Percentiles rank a stretch among this genome's conserved stretches.
Evolutionary conservation across 352 stramenopile species (phyloP).

Genomic region (Pythium insidiosum): DNA sequence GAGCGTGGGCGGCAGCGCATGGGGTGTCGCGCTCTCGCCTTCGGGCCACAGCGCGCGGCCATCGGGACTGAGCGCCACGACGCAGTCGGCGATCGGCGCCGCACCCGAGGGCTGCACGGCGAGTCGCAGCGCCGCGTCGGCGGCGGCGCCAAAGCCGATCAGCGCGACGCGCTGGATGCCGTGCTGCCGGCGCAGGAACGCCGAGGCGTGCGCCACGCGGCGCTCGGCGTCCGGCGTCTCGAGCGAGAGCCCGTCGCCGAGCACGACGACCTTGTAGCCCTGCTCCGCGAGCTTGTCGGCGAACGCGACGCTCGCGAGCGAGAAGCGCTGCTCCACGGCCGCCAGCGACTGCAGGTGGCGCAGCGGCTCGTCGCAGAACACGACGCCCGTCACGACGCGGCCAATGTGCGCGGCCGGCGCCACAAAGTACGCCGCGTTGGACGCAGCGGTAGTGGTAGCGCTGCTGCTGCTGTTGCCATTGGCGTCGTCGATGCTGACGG

Average conservation of each 20-base stretch:
- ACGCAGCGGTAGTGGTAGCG: too few species aligned
- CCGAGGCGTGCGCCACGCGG: slow-evolving; percentile 18
- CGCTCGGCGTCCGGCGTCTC: slow-evolving; percentile 22
- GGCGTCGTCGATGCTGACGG: too few species aligned
- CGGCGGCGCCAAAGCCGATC: slow-evolving; percentile 52
- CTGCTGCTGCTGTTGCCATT: too few species aligned
- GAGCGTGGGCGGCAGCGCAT: slow-evolving; percentile 32
- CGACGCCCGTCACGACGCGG: slow-evolving; percentile 75
- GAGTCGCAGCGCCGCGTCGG: slow-evolving; percentile 62
- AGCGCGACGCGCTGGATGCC: slow-evolving; percentile 69
- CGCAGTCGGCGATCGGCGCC: slow-evolving; percentile 36
- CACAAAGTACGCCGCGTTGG: slow-evolving; percentile 59
- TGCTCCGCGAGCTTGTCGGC: slow-evolving; percentile 84
- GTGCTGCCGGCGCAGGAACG: slow-evolving; percentile 60
- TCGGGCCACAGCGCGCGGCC: slow-evolving; percentile 27
- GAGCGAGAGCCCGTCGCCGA: slow-evolving; percentile 13
- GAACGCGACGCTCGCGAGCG: slow-evolving; percentile 58
- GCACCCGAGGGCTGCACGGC: slow-evolving; percentile 26
- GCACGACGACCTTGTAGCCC: slow-evolving; percentile 81
- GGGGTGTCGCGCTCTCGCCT: neutral
- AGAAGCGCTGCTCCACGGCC: slow-evolving; percentile 25
- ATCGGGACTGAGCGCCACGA: slow-evolving; percentile 64
- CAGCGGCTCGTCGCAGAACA: slow-evolving; percentile 43
- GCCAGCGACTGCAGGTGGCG: slow-evolving; percentile 9
- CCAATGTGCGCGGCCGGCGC: slow-evolving; percentile 65